Evolutionary conservation across 805 yeast genomes (phyloP).

Genomic region (Metschnikowia drakensbergensis): DNA sequence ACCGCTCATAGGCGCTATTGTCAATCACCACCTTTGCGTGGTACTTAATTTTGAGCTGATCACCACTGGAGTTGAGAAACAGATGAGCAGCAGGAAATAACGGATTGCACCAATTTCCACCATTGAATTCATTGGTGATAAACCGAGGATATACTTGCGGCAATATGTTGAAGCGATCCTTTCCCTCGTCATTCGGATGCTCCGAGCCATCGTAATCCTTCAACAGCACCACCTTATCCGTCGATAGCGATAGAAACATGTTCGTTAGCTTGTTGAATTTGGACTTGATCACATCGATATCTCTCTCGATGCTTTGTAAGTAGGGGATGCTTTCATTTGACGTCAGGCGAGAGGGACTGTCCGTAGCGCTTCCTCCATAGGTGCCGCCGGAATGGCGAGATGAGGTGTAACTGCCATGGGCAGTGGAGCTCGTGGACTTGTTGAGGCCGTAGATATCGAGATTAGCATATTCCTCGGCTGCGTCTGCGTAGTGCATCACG

Average conservation of each 20-base stretch:
- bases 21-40: constrained; percentile 49
- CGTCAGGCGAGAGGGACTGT: constrained; percentile 5
- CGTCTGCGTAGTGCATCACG: constrained; percentile 32
- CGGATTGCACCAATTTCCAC: constrained; percentile 78
- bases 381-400: constrained; percentile 15
- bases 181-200: constrained; percentile 32
- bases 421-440: constrained; percentile 14
- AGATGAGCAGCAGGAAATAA: constrained; percentile 44
- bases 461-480: constrained; percentile 27
- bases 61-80: constrained; percentile 40
- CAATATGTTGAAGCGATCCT: constrained; percentile 35
- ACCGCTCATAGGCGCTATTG: constrained; percentile 40
- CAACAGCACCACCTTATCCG: constrained; percentile 27
- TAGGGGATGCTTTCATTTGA: constrained; percentile 23
- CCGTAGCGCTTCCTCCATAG: background rate
- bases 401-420: constrained; percentile 9
- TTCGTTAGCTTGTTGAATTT: constrained; percentile 29
- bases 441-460: constrained; percentile 29
- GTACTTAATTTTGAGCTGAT: constrained; percentile 37
- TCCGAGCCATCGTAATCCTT: constrained; percentile 40
- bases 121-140: constrained; percentile 60
- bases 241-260: constrained; percentile 30
- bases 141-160: constrained; percentile 74
- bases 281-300: constrained; percentile 33
- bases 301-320: constrained; percentile 37